Evolutionary conservation across 202 grass and related monocot genomes (phyloP).

Genomic region (Schoenoplectus tabernaemontani): DNA sequence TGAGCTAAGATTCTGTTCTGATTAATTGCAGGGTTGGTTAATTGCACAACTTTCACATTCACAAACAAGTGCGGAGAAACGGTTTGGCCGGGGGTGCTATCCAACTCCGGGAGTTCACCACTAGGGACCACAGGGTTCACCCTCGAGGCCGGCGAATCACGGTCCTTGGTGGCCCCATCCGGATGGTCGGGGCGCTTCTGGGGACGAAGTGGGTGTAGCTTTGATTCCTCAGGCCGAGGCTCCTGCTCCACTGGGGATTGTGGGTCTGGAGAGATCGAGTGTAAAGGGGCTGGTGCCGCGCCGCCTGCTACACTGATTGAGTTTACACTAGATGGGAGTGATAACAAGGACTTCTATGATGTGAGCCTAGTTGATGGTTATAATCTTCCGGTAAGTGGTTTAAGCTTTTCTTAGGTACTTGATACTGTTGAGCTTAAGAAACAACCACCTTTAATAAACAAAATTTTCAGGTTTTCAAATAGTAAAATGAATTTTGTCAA

Average conservation of each 20-base stretch:
- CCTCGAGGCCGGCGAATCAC: slow-evolving; percentile 48
- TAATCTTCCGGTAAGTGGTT: slow-evolving; percentile 37
- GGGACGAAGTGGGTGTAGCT: slow-evolving; percentile 77
- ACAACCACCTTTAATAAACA: neutral
- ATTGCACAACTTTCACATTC: slow-evolving; percentile 68
- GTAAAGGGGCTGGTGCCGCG: slow-evolving; percentile 50
- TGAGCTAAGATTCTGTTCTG: neutral
- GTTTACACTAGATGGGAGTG: slow-evolving; percentile 56
- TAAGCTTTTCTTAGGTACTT: neutral
- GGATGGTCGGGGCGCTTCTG: slow-evolving; percentile 91
- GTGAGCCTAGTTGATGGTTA: slow-evolving; percentile 91
- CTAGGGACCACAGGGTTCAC: slow-evolving; percentile 69
- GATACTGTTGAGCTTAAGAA: neutral
- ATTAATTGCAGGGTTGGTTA: slow-evolving; percentile 27
- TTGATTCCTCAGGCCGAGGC: slow-evolving; percentile 43
- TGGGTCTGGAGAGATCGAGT: slow-evolving; percentile 68
- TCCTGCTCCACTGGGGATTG: slow-evolving; percentile 90
- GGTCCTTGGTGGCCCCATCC: slow-evolving; percentile 42
- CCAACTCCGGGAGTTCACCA: slow-evolving; percentile 70
- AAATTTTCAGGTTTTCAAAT: neutral
- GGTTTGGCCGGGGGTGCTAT: slow-evolving; percentile 82
- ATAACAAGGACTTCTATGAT: slow-evolving; percentile 73
- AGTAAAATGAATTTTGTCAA: neutral
- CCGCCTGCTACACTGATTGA: slow-evolving; percentile 80
- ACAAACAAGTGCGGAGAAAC: slow-evolving; percentile 71